Evolutionary conservation across 1,284 basidiomycete genomes (phyloP).

Genomic region (Pseudozyma sp.): DNA sequence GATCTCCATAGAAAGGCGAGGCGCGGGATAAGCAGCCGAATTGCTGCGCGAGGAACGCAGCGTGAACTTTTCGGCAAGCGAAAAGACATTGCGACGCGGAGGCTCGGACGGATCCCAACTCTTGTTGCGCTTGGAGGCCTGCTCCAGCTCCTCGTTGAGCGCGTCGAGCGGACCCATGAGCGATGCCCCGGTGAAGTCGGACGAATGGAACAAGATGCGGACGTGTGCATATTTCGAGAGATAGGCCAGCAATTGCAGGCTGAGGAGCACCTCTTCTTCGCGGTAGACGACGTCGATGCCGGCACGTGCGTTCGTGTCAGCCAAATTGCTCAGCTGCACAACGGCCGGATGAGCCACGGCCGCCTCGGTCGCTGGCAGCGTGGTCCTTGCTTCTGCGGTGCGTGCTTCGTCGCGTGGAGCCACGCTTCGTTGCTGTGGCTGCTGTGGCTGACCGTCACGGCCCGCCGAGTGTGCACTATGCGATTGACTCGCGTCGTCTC

Average conservation of each 20-base stretch:
- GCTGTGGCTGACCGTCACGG: slow-evolving; percentile 13
- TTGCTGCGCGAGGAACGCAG: slow-evolving; percentile 83
- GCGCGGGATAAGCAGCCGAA: slow-evolving; percentile 63
- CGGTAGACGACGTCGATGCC: slow-evolving; percentile 74
- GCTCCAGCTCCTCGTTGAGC: slow-evolving; percentile 46
- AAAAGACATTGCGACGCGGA: slow-evolving; percentile 77
- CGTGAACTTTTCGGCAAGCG: slow-evolving; percentile 94
- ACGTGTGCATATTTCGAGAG: slow-evolving; percentile 98
- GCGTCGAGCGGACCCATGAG: slow-evolving; percentile 56
- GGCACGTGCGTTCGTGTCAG: slow-evolving; percentile 30
- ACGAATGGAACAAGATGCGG: slow-evolving; percentile 87
- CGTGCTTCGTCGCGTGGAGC: slow-evolving; percentile 21
- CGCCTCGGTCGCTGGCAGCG: slow-evolving; percentile 22
- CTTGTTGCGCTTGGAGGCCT: slow-evolving; percentile 39
- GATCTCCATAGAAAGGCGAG: slow-evolving; percentile 86
- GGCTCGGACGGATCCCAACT: slow-evolving; percentile 62
- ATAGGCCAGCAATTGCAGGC: slow-evolving; percentile 92
- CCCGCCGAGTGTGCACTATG: slow-evolving; percentile 10
- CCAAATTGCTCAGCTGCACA: slow-evolving; percentile 39
- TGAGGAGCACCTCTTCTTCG: slow-evolving; percentile 92
- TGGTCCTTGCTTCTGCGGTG: slow-evolving; percentile 7
- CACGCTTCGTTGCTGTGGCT: not conserved
- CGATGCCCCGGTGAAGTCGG: slow-evolving; percentile 52
- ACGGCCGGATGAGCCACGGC: slow-evolving; percentile 34
- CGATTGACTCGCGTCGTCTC: slow-evolving; percentile 11